Conservation (phyloP, 257 asterid genomes). For the Solanum chilense region DNA sequence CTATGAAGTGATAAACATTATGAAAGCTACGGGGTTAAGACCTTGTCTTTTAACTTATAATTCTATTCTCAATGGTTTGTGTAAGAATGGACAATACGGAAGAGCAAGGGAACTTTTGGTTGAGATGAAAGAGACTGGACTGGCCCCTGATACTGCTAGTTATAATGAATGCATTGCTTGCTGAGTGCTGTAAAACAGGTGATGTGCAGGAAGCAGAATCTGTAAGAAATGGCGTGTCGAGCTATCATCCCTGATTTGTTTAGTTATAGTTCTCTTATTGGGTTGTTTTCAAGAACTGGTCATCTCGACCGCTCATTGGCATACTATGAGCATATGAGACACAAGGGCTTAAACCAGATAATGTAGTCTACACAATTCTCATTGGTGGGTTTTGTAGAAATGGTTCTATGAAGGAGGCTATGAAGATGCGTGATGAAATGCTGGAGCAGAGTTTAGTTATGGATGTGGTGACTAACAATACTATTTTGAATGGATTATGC, state of each 20-base stretch:
- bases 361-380: conserved; percentile 54
- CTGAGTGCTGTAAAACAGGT: conserved; percentile 43
- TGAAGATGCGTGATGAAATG: conserved; percentile 65
- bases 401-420: conserved; percentile 45
- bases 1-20: conserved; percentile 30
- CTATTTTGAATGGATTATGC: conserved; percentile 60
- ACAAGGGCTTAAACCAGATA: conserved; percentile 46
- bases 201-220: conserved; percentile 36
- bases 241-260: conserved; percentile 42
- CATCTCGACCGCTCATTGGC: conserved; percentile 28
- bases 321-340: conserved; percentile 38
- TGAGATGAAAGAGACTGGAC: conserved; percentile 37
- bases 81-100: conserved; percentile 39
- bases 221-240: conserved; percentile 27
- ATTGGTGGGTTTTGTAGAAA: conserved; percentile 56
- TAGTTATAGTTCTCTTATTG: conserved; percentile 57
- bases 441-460: conserved; percentile 37
- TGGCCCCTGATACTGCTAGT: conserved; percentile 46
- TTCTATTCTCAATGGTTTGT: conserved; percentile 48
- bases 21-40: conserved; percentile 45
- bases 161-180: conserved; percentile 53
- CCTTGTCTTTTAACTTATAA: conserved; percentile 54
- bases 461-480: conserved; percentile 66
- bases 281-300: conserved; percentile 49
- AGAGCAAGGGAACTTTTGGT: conserved; percentile 38